A percentile compares a stretch with the other conserved stretches of the same genome.
phyloP scores from a whole-genome alignment of 1,139 yeast species.

The Candida sojae region DNA sequence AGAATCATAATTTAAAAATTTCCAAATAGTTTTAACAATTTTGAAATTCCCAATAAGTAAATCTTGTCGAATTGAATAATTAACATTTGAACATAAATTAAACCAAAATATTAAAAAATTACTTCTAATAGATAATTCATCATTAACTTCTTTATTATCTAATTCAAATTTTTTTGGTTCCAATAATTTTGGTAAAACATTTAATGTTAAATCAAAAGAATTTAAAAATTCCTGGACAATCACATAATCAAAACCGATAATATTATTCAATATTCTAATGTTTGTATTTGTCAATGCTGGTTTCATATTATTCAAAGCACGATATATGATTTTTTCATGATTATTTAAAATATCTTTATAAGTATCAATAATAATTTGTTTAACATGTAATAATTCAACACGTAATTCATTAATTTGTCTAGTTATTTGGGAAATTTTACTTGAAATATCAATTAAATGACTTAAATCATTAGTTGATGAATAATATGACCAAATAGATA shows the following conservation, averaged over 20 bases:
- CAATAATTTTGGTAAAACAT: constrained; percentile 63
- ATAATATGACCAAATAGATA: constrained; percentile 57
- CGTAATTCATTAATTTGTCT: constrained; percentile 17
- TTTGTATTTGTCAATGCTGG: constrained; percentile 65
- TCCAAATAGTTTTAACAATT: constrained; percentile 65
- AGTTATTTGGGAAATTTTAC: constrained; percentile 30
- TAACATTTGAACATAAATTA: constrained; percentile 47
- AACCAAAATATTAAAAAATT: constrained; percentile 66
- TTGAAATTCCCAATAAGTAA: constrained; percentile 57
- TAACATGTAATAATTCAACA: constrained; percentile 7
- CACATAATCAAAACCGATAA: constrained; percentile 52
- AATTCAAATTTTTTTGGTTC: constrained; percentile 52
- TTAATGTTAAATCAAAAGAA: constrained; percentile 65
- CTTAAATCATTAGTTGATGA: constrained; percentile 64
- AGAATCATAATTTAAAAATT: constrained; percentile 61
- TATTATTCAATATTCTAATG: constrained; percentile 53
- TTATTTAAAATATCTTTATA: constrained; percentile 55
- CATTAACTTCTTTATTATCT: constrained; percentile 27
- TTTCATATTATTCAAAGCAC: constrained; percentile 63
- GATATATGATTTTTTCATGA: constrained; percentile 62
- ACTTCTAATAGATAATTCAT: constrained; percentile 48
- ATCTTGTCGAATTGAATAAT: constrained; percentile 62
- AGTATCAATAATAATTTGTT: constrained; percentile 19
- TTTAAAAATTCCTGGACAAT: constrained; percentile 60
- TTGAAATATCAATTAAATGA: constrained; percentile 45